These are phyloP conservation scores for Prunus salicina DNA, from an alignment of 306 rosid genomes.

Conservation along the genomic window DNA sequence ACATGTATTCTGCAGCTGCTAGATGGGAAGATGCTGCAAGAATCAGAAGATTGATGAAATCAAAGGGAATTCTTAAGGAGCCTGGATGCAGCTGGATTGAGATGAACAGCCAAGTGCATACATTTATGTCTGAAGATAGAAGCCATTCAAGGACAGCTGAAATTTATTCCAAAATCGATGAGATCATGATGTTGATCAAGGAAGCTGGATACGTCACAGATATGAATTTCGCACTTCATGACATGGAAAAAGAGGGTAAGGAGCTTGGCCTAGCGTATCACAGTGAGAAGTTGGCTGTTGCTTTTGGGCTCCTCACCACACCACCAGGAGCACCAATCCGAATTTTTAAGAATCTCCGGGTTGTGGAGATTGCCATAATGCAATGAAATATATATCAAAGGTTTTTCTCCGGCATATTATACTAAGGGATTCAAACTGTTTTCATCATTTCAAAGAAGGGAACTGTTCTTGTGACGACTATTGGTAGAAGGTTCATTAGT, in stretches of 20 bases:
- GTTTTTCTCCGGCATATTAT: slow-evolving; percentile 58
- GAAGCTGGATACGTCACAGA: slow-evolving; percentile 78
- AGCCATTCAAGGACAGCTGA: slow-evolving; percentile 61
- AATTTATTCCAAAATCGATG: slow-evolving; percentile 68
- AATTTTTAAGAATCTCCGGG: slow-evolving; percentile 78
- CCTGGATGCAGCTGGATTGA: slow-evolving; percentile 91
- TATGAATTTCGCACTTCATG: slow-evolving; percentile 71
- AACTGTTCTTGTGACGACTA: slow-evolving; percentile 86
- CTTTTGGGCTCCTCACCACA: slow-evolving; percentile 66
- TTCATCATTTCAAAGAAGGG: slow-evolving; percentile 80
- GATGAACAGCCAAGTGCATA: slow-evolving; percentile 58
- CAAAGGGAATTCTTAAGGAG: slow-evolving; percentile 75
- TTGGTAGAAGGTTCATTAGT: slow-evolving; percentile 45
- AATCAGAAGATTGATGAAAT: slow-evolving; percentile 71
- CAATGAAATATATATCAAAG: slow-evolving; percentile 66
- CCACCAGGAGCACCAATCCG: slow-evolving; percentile 64
- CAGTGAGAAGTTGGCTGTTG: slow-evolving; percentile 81
- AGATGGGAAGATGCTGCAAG: slow-evolving; percentile 73
- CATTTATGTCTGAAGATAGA: slow-evolving; percentile 78
- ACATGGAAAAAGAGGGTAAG: slow-evolving; percentile 76
- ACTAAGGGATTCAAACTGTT: slow-evolving; percentile 87
- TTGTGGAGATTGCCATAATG: slow-evolving; percentile 94
- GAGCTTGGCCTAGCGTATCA: slow-evolving; percentile 71
- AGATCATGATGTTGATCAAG: slow-evolving; percentile 54
- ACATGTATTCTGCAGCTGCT: slow-evolving; percentile 67